Evolutionary conservation across 2,329 filamentous ascomycete species (phyloP).

Genomic region (Colletotrichum costaricense): DNA sequence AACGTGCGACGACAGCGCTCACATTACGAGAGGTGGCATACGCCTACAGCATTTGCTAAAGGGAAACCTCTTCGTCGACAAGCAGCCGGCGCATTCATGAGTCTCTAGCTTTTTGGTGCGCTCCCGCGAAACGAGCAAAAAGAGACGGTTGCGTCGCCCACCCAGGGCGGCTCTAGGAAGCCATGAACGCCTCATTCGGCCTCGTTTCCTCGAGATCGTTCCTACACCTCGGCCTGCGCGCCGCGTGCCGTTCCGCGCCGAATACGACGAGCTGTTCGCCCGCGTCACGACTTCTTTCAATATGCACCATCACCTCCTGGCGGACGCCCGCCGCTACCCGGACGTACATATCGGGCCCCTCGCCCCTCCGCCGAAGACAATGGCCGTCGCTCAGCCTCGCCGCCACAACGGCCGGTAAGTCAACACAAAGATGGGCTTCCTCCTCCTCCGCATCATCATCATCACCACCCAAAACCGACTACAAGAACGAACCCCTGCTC

Average conservation of each 20-base stretch:
- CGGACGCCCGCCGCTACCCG: neutral
- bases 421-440: neutral
- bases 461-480: slow-evolving; percentile 32
- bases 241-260: neutral
- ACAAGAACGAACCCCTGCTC: slow-evolving; percentile 47
- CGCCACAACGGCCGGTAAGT: neutral
- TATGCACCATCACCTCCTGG: neutral
- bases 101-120: slow-evolving; percentile 21
- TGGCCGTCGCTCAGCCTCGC: slow-evolving; percentile 27
- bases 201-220: slow-evolving; percentile 33
- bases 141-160: too few relatives aligned
- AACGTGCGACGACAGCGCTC: neutral
- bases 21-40: neutral
- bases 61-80: neutral
- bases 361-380: neutral
- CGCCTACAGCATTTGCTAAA: neutral
- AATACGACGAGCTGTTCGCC: neutral
- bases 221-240: slow-evolving; percentile 27
- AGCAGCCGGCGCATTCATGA: slow-evolving; percentile 30
- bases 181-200: slow-evolving; percentile 35
- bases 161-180: slow-evolving; percentile 7
- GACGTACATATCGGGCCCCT: slow-evolving; percentile 19
- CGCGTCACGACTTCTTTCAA: slow-evolving; percentile 21
- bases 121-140: slow-evolving; percentile 7
- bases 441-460: slow-evolving; percentile 1